These are phyloP conservation scores for Fusarium pininemorale DNA, from an alignment of 2,329 filamentous ascomycete species.

Conservation along the genomic window DNA sequence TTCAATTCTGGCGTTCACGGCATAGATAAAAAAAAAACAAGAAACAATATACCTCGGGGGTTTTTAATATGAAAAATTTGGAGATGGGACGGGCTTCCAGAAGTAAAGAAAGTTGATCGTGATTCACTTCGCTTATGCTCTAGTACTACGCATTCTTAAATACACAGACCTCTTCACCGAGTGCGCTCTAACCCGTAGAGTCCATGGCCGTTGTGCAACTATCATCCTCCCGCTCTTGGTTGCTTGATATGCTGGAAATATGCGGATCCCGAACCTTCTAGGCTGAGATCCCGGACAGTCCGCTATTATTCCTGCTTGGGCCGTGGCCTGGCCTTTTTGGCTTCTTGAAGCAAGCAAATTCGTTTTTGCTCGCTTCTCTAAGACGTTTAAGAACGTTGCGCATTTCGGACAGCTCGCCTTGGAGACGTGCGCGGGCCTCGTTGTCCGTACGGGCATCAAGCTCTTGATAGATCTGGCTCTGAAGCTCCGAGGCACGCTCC, in stretches of 20 bases:
- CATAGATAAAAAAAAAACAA: conserved; percentile 33
- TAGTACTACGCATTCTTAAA: conserved; percentile 1
- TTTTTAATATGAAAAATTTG: background rate
- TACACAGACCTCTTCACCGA: background rate
- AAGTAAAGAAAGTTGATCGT: background rate
- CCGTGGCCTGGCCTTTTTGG: conserved; percentile 56
- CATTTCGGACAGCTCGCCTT: conserved; percentile 91
- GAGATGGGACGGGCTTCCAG: background rate
- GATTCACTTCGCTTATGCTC: conserved; percentile 5
- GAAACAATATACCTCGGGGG: conserved; percentile 31
- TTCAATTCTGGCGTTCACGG: conserved; percentile 36
- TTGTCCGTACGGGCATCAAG: conserved; percentile 90
- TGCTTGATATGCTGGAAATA: background rate
- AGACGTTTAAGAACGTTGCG: conserved; percentile 84
- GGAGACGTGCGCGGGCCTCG: conserved; percentile 79
- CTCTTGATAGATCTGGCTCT: conserved; percentile 91
- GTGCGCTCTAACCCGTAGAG: background rate
- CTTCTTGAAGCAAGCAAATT: conserved; percentile 87
- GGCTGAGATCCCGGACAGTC: conserved; percentile 39
- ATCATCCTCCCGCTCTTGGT: conserved; percentile 10
- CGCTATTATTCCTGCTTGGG: conserved; percentile 47
- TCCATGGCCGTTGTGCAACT: conserved; percentile 3
- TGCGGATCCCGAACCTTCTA: conserved; percentile 32
- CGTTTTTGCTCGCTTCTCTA: conserved; percentile 81
- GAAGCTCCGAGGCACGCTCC: conserved; percentile 80